Conservation (phyloP, 495 filamentous ascomycete genomes). For the Jackrogersella multiformis region DNA sequence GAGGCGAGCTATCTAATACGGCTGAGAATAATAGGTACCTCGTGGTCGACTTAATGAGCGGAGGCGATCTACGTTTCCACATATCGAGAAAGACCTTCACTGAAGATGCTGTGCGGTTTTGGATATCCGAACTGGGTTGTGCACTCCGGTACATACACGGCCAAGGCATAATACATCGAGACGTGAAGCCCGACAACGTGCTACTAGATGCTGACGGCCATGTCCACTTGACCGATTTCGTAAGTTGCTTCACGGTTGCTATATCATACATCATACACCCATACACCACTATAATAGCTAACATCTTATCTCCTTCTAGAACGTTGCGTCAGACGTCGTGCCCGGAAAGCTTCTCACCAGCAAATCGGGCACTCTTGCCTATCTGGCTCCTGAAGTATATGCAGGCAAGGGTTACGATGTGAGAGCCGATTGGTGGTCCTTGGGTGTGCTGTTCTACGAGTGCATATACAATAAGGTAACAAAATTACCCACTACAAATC, state of each 20-base stretch:
- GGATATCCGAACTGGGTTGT: constrained; percentile 94
- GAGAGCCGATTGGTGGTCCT: constrained; percentile 97
- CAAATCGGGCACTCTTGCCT: constrained; percentile 95
- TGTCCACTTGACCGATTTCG: constrained; percentile 97
- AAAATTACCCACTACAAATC: constrained; percentile 28
- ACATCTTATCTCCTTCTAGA: constrained; percentile 63
- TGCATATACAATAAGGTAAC: constrained; percentile 97
- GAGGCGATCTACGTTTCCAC: constrained; percentile 95
- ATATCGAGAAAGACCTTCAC: constrained; percentile 98
- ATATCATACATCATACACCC: too few relatives aligned
- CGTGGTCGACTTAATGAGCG: constrained; percentile 98
- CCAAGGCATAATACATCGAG: constrained; percentile 93
- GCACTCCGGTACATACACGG: constrained; percentile 90
- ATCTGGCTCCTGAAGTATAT: constrained; percentile 96
- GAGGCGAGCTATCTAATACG: constrained; percentile 27
- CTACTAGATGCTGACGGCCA: constrained; percentile 93
- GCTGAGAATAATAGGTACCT: constrained; percentile 74
- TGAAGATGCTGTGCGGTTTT: constrained; percentile 95
- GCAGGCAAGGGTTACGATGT: constrained; percentile 83
- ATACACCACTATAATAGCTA: constrained; percentile 5
- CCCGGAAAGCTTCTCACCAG: constrained; percentile 86
- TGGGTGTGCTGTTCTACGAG: constrained; percentile 97
- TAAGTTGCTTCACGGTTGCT: constrained; percentile 56
- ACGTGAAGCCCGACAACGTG: constrained; percentile 98
- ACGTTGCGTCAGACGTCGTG: constrained; percentile 93